phyloP scores from a whole-genome alignment of 768 basidiomycete genomes.

The Lactifluus piperatus region DNA sequence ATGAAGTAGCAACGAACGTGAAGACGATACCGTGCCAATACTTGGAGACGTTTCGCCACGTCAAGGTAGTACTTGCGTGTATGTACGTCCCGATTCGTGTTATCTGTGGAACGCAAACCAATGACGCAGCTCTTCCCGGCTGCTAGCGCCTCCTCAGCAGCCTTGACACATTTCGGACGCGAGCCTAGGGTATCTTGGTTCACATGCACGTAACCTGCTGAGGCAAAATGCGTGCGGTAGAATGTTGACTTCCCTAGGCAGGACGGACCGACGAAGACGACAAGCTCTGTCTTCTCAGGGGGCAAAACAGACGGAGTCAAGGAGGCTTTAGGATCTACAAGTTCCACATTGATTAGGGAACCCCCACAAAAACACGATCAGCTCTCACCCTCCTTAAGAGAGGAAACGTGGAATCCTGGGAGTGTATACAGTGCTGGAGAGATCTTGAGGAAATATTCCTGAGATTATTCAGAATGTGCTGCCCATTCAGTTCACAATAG shows the following conservation, averaged over 20 bases:
- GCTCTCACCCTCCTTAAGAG: constrained; percentile 26
- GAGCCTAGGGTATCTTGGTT: constrained; percentile 80
- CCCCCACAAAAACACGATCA: neutral
- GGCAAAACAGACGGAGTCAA: constrained; percentile 29
- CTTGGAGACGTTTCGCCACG: constrained; percentile 45
- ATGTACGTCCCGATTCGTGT: constrained; percentile 72
- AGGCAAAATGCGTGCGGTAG: constrained; percentile 58
- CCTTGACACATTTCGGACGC: constrained; percentile 66
- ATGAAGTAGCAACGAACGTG: neutral
- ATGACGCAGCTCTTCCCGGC: constrained; percentile 64
- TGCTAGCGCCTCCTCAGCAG: constrained; percentile 44
- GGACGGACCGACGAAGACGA: constrained; percentile 55
- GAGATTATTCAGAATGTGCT: neutral
- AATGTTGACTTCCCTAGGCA: constrained; percentile 78
- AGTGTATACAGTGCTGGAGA: constrained; percentile 39
- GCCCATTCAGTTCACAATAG: neutral
- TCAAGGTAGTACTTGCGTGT: constrained; percentile 69
- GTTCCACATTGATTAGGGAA: constrained; percentile 34
- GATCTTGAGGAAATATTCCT: constrained; percentile 74
- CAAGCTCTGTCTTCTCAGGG: constrained; percentile 33
- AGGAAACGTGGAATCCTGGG: constrained; percentile 60
- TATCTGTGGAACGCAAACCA: constrained; percentile 62
- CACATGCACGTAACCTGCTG: constrained; percentile 66
- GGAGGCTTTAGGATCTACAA: constrained; percentile 37
- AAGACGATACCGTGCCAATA: constrained; percentile 44